Conservation (phyloP, 2,329 filamentous ascomycete genomes). For the Monilinia aucupariae region DNA sequence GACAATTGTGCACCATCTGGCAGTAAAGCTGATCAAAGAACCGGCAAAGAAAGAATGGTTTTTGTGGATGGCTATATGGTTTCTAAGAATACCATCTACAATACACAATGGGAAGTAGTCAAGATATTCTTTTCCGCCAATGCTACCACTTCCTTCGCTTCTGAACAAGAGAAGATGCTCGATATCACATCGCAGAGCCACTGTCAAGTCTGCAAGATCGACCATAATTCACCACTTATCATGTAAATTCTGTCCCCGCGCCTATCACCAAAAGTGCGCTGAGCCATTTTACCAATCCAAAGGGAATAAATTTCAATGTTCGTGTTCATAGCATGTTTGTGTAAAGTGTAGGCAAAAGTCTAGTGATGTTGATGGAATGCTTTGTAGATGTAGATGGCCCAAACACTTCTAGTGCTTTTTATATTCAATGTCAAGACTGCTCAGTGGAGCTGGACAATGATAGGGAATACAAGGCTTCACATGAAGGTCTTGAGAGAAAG, state of each 20-base stretch:
- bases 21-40: slow-evolving; percentile 41
- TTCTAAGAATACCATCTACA: slow-evolving; percentile 50
- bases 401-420: slow-evolving; percentile 43
- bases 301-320: slow-evolving; percentile 43
- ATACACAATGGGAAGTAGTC: slow-evolving; percentile 51
- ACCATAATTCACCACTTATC: slow-evolving; percentile 43
- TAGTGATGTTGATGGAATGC: slow-evolving; percentile 38
- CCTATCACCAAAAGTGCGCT: slow-evolving; percentile 50
- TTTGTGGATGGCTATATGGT: slow-evolving; percentile 51
- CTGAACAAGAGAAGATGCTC: slow-evolving; percentile 44
- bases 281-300: slow-evolving; percentile 38
- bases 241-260: slow-evolving; percentile 49
- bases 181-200: slow-evolving; percentile 41
- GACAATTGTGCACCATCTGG: slow-evolving; percentile 37
- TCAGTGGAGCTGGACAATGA: slow-evolving; percentile 35
- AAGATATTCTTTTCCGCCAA: slow-evolving; percentile 53
- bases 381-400: slow-evolving; percentile 47
- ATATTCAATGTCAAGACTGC: slow-evolving; percentile 47
- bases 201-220: slow-evolving; percentile 45
- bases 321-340: slow-evolving; percentile 53
- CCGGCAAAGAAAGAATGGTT: slow-evolving; percentile 53
- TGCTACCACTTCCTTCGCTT: slow-evolving; percentile 45
- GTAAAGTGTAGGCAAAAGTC: slow-evolving; percentile 48
- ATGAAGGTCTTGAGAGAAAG: slow-evolving; percentile 30
- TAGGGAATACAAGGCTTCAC: slow-evolving; percentile 30